Evolutionary conservation across 1,284 basidiomycete species (phyloP), one percentile per base, ranked within the genome.

Genomic region (Porogramme epimiltina): DNA sequence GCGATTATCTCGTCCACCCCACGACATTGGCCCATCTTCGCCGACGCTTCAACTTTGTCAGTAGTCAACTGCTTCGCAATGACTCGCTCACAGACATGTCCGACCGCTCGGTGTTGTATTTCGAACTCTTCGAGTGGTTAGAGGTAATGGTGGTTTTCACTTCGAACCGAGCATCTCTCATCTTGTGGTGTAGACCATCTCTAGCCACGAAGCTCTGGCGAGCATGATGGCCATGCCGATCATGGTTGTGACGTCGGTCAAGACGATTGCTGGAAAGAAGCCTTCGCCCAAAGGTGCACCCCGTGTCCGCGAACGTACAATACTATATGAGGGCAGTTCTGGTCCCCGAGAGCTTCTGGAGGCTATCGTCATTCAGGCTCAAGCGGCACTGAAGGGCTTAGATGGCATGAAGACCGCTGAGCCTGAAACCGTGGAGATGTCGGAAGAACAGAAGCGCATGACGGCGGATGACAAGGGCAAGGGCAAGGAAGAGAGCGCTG

Each of bases 221-320:
- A 91, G 89, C 60, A 94, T 95, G 89, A 91, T 96, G 82, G 93
- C 89, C 0, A 95, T 95, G 92, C 93, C 93, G 1, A 93, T 93
- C 65, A 95, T 95, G 93, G 84, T 89, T 3, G 79, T 83, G 19
- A 73, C 79, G 3, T 86, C 85, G n/a, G 78, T 84, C 25, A 89
- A 87, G 66, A 73, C 78, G 3, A 72, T 84, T 13, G 73, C 75
- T 13, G 73, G 80, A 5, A 84, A 79, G 72, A 82, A 77, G 52
- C 63, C 73, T 16, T 52, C 69, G 3, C 44, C 58, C 8, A 76
- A 73, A 51, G 67, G 70, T 37, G 75, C 72, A 49, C 69, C 76
- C 4, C 74, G 77, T 6, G 75, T 84, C 41, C 83, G 88, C 42
- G 90, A 92, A 66, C 84, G 90, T 23, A 85, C 82, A 1, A 86